phyloP scores from a whole-genome alignment of 2,329 filamentous ascomycete genomes.

The Colletotrichum chlorophyti region DNA sequence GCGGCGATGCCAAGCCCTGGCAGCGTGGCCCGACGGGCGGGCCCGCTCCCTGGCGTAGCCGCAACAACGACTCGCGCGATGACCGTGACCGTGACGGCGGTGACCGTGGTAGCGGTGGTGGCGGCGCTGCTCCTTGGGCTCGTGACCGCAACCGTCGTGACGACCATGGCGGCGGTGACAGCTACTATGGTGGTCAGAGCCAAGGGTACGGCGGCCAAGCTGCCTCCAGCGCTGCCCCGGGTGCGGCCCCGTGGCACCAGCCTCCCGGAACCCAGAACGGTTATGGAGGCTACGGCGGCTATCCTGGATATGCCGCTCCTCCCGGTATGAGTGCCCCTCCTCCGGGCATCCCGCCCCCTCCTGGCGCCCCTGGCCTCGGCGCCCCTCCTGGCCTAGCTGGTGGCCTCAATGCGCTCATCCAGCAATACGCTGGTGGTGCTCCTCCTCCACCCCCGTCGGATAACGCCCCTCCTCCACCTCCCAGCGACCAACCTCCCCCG shows the following conservation, averaged over 20 bases:
- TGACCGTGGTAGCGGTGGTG: slow-evolving; percentile 45
- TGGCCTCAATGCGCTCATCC: slow-evolving; percentile 70
- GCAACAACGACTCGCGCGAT: slow-evolving; percentile 59
- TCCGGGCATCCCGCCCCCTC: slow-evolving; percentile 35
- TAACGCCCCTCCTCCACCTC: slow-evolving; percentile 66
- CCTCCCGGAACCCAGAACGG: slow-evolving; percentile 51
- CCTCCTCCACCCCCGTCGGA: slow-evolving; percentile 61
- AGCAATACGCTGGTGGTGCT: slow-evolving; percentile 65
- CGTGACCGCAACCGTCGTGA: slow-evolving; percentile 61
- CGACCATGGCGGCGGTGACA: slow-evolving; percentile 52
- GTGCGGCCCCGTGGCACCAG: slow-evolving; percentile 67
- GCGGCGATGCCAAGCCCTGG: slow-evolving; percentile 79
- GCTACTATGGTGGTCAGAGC: slow-evolving; percentile 52
- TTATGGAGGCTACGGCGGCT: slow-evolving; percentile 64
- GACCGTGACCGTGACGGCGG: slow-evolving; percentile 38
- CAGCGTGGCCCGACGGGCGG: slow-evolving; percentile 85
- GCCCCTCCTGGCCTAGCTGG: slow-evolving; percentile 61
- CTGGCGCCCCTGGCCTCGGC: slow-evolving; percentile 50
- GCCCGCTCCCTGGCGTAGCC: slow-evolving; percentile 79
- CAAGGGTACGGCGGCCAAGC: slow-evolving; percentile 32
- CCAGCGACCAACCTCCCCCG: slow-evolving; percentile 66
- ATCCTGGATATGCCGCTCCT: slow-evolving; percentile 58
- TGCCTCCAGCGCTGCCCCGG: slow-evolving; percentile 26
- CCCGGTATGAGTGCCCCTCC: slow-evolving; percentile 57
- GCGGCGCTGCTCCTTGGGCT: slow-evolving; percentile 65